Evolutionary conservation across 192 early-diverging fungal species (phyloP), one percentile per base, ranked within the genome.

Genomic region (Coemansia furcata): DNA sequence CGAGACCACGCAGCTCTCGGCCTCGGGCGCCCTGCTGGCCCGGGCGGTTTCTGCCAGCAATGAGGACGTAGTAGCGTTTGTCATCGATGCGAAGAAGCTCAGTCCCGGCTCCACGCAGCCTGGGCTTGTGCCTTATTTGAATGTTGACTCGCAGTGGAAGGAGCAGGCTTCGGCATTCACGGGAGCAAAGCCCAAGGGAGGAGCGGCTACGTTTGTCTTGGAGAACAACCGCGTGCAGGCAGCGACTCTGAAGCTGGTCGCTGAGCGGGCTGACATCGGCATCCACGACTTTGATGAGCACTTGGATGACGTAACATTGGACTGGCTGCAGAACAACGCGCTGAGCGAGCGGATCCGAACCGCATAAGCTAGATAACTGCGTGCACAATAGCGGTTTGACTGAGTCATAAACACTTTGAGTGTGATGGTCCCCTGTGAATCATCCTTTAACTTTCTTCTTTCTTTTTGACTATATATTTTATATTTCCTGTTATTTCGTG

Each of bases 251-350:
- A 78, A 65, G 57, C 73, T 83, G 38, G 67, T 78, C 3, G 73
- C 64, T 44, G 81, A 75, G 39, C 72, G 74, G 2, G 73, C 76
- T 3, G 73, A 78, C 52, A 63, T 73, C 32, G 66, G 43, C 2
- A 54, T 85, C 21, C 62, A 64, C 38, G 83, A 85, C 61, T 85
- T 85, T 85, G 83, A 85, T 58, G 78, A 81, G 61, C 83, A 85
- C 36, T 38, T 85, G 67, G 79, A 76, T 4, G 58, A 75, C 49
- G 72, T 75, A 21, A 62, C 83, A 47, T 59, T 77, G 14, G 73
- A 85, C 61, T 85, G 83, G 83, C 44, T 85, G 44, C 75, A 75
- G 46, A 85, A 85, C 71, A 55, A 35, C 26, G 23, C 65, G 17
- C 54, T 78, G 35, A 79, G 60, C 39, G 77, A 79, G 67, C 68